A percentile compares a stretch with the other conserved stretches of the same genome.
phyloP scores from a whole-genome alignment of 2,329 filamentous ascomycete genomes.

The Colletotrichum musae region DNA sequence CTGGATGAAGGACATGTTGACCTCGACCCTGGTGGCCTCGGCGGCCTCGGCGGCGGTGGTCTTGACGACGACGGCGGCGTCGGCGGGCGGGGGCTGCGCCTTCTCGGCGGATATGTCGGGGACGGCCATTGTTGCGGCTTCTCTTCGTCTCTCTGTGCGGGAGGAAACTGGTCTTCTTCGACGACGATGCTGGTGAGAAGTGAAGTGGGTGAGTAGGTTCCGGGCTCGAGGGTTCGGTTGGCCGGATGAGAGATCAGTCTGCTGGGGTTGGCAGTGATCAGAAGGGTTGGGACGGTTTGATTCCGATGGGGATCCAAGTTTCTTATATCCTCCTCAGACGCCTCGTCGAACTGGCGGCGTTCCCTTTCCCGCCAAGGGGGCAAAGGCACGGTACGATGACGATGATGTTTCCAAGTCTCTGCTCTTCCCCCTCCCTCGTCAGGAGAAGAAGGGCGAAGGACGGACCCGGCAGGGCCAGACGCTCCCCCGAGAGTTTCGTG shows the following conservation, averaged over 20 bases:
- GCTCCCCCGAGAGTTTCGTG: background rate
- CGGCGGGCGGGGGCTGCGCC: constrained; percentile 12
- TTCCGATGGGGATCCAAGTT: constrained; percentile 15
- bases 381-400: background rate
- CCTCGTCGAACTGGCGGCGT: constrained; percentile 1
- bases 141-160: too few species aligned
- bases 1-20: constrained; percentile 53
- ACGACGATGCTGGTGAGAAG: too few species aligned
- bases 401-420: constrained; percentile 11
- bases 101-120: constrained; percentile 14
- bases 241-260: background rate
- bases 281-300: background rate
- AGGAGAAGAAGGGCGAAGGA: constrained; percentile 5
- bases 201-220: too few species aligned
- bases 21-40: constrained; percentile 57
- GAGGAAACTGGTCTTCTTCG: too few species aligned
- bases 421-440: background rate
- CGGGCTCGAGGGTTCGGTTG: background rate
- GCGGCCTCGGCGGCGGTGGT: constrained; percentile 47
- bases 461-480: too few species aligned
- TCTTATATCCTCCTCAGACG: constrained; percentile 28
- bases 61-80: constrained; percentile 11
- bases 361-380: constrained; percentile 15
- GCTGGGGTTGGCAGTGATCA: background rate
- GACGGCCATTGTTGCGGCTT: constrained; percentile 15